Base-by-base conservation (phyloP, 192 early-diverging fungal genomes). In the Dissophora ornata region DNA sequence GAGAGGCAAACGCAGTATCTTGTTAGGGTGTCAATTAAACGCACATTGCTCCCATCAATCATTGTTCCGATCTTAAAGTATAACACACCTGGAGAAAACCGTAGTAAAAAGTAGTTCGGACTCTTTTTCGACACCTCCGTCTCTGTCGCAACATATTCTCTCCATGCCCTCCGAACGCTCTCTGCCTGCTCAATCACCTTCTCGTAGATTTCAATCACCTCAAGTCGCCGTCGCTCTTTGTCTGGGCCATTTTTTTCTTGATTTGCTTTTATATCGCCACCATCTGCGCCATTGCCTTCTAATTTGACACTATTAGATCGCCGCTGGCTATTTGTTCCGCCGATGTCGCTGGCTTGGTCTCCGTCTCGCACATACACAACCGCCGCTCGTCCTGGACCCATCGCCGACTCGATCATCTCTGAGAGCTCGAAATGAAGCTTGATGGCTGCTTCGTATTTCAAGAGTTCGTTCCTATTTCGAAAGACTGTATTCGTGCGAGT, bases 391-490 rank as follows among this genome's bases (percentile, higher is more conserved):
- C 71, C 62, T 1, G 66, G 42, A 6, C 67, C 62, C 36, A 62
- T 64, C 3, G 79, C 66, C 22, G 70, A 63, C 11, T 80, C 68
- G 0, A 78, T 48, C n/a, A 67, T 24, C 0, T 64, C 45, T 29
- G 64, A 73, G 5, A 82, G 58, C 4, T 67, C 61, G 57, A 51
- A 75, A 21, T 80, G 55, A 0, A 67, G 18, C 28, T 67, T 71
- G 19, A 84, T 59, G 12, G 83, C 83, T n/a, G 75, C 73, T 15
- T 82, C 79, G 16, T 84, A 84, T 9, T 80, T 70, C 18, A 84
- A 28, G 11, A 82, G 40, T 2, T 82, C 73, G 12, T 62, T 56
- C 48, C 81, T 36, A 18, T 63, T 61, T 13, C 26, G 36, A 50
- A 81, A 84, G 4, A 84, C 51, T 7, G 68, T 52, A 13, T 4